Base-by-base conservation (phyloP, 192 early-diverging fungal genomes). In the Helicostylum pulchrum region DNA sequence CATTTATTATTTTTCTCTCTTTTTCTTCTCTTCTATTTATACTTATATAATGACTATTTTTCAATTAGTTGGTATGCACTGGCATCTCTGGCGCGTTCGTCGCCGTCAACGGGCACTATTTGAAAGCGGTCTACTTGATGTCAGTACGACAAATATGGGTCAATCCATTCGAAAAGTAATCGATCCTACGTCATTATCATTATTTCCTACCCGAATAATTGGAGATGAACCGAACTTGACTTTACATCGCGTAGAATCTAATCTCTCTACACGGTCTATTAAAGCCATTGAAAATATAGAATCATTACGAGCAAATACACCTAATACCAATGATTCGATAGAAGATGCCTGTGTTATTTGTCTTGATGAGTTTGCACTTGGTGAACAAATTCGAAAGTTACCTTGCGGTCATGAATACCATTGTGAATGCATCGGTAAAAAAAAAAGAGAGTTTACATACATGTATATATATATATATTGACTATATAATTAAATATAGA, bases 331-430 rank as follows among this genome's bases (percentile, higher is more conserved):
- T 26, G 7, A 32, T 32, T 45, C 53, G 45, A 48, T 47, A 20
- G 62, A 51, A 45, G 77, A 77, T 26, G 72, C 67, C 0, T 85
- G 81, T 52, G 83, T 80, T 34, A 77, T 84, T 23, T 85, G 84
- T 50, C 23, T 85, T 34, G 84, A 85, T 45, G 84, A 84, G 4
- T 85, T 82, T 72, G 60, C 59, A 15, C 34, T 66, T 10, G 84
- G 84, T 0, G 84, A 85, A n/a, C 67, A 76, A 32, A 59, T 85
- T 50, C 54, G 84, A 30, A 65, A 53, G 31, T 64, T 85, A 15
- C 82, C 82, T 34, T 85, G 84, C 64, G 68, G 48, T 14, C 84
- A 85, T 53, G 82, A 83, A 32, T 85, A 80, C 60, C 84, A 85
- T 49, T 77, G 77, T 57, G 83, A 85, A 62, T 85, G 83, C 61